Evolutionary conservation across 345 rosid genomes (phyloP), one percentile per base, ranked within the genome.

Genomic region (Populus alba): DNA sequence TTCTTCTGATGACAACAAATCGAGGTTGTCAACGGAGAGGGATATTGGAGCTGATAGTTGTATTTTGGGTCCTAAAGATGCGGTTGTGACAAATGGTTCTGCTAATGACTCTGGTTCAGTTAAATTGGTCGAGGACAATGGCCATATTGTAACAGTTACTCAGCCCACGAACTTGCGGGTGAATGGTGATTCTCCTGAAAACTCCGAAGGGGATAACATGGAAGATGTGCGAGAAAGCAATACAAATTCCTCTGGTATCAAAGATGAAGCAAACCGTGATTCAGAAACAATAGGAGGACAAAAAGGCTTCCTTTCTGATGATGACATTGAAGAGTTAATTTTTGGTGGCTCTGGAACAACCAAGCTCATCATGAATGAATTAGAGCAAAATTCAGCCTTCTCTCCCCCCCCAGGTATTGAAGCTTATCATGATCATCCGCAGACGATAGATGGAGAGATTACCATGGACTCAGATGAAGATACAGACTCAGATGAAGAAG

Each of bases 401-500:
- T 62, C 78, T 61, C 66, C 78, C 20, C 9, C 29, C 55, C 18
- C 22, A 8, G 74, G 25, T 71, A 79, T 51, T 16, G 81, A 72
- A 35, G 84, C 85, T 73, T 86, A 90, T 59, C 88, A 72, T 70
- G 92, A 84, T 79, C 84, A 79, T 83, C 86, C 91, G 5, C 92
- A 89, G 80, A 82, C 82, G 75, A 86, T 90, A 61, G 92, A 92
- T 86, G 97, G 93, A 63, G 95, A 93, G 90, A 81, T 95, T 86
- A 91, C 85, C 37, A 87, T 93, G 2, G 99, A 96, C 77, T 73
- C 73, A 4, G 73, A 79, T 66, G 81, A 79, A 77, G 97, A 93
- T 80, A 96, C 67, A 29, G 97, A 93, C 78, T 87, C 96, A 27
- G 99, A 95, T 74, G 91, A 87, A 63, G 93, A 91, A 71, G 96